Evolutionary conservation across 176 grass and related monocot genomes (phyloP).

Genomic region (Ensete glaucum): DNA sequence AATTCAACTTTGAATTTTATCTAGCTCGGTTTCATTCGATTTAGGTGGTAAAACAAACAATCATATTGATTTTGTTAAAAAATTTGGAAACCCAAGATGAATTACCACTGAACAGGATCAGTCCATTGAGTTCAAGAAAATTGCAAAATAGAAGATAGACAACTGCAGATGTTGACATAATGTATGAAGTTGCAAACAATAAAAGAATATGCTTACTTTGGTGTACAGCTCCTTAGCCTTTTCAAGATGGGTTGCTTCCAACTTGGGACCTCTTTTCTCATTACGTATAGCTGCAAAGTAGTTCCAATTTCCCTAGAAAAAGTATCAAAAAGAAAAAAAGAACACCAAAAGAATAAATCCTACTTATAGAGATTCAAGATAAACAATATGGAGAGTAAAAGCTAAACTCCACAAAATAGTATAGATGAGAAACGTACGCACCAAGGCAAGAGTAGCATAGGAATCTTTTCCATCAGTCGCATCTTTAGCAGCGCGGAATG

Average conservation of each 20-base stretch:
- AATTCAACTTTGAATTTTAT: too few relatives aligned
- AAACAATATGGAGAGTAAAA: not conserved
- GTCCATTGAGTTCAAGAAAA: not conserved
- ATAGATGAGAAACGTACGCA: conserved; percentile 18
- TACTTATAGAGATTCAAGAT: not conserved
- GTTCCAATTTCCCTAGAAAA: conserved; percentile 81
- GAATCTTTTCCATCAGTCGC: conserved; percentile 72
- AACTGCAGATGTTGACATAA: not conserved
- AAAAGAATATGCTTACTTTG: conserved; percentile 35
- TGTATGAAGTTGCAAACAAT: not conserved
- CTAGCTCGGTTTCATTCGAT: too few relatives aligned
- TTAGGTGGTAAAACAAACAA: too few relatives aligned
- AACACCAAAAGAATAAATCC: not conserved
- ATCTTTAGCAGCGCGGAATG: conserved; percentile 81
- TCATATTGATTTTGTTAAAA: too few relatives aligned
- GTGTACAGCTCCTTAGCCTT: conserved; percentile 94
- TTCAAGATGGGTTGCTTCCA: conserved; percentile 86
- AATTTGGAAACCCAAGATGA: too few relatives aligned
- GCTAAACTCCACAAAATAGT: not conserved
- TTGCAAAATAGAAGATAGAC: not conserved
- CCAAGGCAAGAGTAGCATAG: conserved; percentile 80
- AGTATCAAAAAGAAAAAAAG: not conserved
- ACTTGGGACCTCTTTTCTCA: conserved; percentile 92
- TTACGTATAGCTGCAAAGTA: conserved; percentile 87
- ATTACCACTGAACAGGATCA: too few relatives aligned